phyloP scores from a whole-genome alignment of 1,139 yeast genomes.

The Entelexis sorbosivorans region DNA sequence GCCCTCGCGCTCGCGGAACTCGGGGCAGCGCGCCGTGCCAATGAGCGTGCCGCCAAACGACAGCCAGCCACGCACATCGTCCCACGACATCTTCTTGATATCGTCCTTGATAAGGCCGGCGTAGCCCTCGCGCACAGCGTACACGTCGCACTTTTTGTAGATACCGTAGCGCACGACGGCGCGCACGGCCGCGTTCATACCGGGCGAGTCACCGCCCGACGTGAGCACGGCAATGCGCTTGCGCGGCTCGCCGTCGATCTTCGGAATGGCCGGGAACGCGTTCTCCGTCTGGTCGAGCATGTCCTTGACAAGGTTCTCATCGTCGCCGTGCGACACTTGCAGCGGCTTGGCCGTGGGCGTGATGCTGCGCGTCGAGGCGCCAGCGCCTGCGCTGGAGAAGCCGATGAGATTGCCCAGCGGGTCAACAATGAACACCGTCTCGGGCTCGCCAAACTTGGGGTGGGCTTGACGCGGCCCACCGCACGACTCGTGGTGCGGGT shows the following conservation, averaged over 20 bases:
- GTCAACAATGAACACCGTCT: constrained; percentile 43
- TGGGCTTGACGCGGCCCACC: constrained; percentile 26
- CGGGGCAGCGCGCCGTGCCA: constrained; percentile 90
- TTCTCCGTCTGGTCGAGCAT: background rate
- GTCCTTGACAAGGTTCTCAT: constrained; percentile 1
- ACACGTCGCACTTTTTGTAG: constrained; percentile 83
- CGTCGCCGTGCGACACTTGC: background rate
- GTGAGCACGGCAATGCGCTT: constrained; percentile 89
- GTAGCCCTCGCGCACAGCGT: constrained; percentile 88
- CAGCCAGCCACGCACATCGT: constrained; percentile 84
- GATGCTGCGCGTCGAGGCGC: constrained; percentile 14
- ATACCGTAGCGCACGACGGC: constrained; percentile 90
- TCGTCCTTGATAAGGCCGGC: constrained; percentile 73
- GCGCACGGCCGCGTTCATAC: constrained; percentile 93
- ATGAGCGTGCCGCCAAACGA: constrained; percentile 89
- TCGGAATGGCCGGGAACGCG: constrained; percentile 18
- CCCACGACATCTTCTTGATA: constrained; percentile 76
- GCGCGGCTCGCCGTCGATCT: constrained; percentile 20
- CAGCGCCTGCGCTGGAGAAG: constrained; percentile 33
- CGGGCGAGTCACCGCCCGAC: constrained; percentile 98
- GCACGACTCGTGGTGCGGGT: constrained; percentile 15
- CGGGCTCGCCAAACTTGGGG: constrained; percentile 32
- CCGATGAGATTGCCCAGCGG: constrained; percentile 54
- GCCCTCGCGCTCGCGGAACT: constrained; percentile 74
- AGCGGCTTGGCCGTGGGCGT: constrained; percentile 1